A percentile compares a stretch with the other conserved stretches of the same genome.
Conservation (phyloP, 1,284 basidiomycete species). For the Puccinia polysora region DNA sequence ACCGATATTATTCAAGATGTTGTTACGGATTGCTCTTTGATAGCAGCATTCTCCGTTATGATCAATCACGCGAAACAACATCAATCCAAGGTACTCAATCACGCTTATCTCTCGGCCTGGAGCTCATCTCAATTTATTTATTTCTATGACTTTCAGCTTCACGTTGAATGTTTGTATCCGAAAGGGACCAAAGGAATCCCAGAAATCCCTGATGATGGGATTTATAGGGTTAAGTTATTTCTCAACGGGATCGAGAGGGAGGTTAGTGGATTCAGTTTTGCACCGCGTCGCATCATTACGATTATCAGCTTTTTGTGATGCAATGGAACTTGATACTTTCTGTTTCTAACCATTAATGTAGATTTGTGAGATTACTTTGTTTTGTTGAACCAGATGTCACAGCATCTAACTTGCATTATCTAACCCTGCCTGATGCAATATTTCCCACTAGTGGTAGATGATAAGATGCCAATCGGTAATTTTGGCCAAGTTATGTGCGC, state of each 20-base stretch:
- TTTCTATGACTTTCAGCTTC: slow-evolving; percentile 4
- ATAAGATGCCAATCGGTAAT: slow-evolving; percentile 16
- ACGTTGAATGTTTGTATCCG: slow-evolving; percentile 32
- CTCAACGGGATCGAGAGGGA: slow-evolving; percentile 34
- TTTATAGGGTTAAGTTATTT: slow-evolving; percentile 33
- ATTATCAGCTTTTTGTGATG: neutral
- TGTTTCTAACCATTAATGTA: neutral
- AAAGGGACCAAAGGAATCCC: slow-evolving; percentile 23
- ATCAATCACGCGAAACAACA: slow-evolving; percentile 26
- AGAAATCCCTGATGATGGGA: slow-evolving; percentile 4
- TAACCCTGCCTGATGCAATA: neutral
- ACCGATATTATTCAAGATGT: slow-evolving; percentile 40
- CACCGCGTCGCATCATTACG: neutral
- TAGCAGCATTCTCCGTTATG: slow-evolving; percentile 36
- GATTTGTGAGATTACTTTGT: slow-evolving; percentile 15
- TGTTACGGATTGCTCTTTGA: slow-evolving; percentile 41
- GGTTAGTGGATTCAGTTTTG: neutral
- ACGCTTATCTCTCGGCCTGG: neutral
- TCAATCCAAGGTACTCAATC: slow-evolving; percentile 19
- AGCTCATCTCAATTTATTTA: neutral
- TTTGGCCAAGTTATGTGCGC: slow-evolving; percentile 20
- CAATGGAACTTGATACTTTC: neutral
- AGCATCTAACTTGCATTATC: neutral
- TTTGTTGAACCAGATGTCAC: neutral
- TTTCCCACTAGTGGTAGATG: slow-evolving; percentile 38